Evolutionary conservation across 148 eudicot species (phyloP).

Genomic region (Rhododendron vialii): DNA sequence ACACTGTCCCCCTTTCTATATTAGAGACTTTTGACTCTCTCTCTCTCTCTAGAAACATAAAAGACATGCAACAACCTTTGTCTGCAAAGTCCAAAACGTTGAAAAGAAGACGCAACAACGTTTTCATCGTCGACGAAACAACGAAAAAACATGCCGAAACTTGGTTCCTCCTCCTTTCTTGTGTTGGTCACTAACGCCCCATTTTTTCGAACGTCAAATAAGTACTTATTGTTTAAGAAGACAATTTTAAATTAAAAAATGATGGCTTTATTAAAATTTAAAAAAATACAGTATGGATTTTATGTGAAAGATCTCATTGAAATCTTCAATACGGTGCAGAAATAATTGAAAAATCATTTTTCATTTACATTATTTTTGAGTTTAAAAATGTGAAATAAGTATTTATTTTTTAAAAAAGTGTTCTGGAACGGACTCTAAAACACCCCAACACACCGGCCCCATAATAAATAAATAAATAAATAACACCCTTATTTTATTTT

Average conservation of each 20-base stretch:
- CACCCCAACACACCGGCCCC: not conserved
- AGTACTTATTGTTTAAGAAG: too few species aligned
- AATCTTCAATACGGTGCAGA: too few species aligned
- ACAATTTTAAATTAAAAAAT: too few species aligned
- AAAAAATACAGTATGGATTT: too few species aligned
- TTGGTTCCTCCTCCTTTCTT: not conserved
- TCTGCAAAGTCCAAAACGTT: conserved; percentile 1
- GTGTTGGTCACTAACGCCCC: not conserved
- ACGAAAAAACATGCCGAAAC: not conserved
- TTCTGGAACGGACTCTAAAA: too few species aligned
- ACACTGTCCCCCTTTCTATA: not conserved
- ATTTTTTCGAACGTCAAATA: too few species aligned
- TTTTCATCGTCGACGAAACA: conserved; percentile 5
- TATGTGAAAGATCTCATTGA: too few species aligned
- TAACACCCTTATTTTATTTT: not conserved
- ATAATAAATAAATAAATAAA: not conserved
- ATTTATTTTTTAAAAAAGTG: too few species aligned
- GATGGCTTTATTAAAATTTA: too few species aligned
- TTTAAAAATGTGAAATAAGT: too few species aligned
- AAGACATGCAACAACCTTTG: conserved; percentile 1
- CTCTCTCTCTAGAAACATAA: not conserved
- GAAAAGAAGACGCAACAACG: conserved; percentile 1
- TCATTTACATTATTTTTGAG: too few species aligned
- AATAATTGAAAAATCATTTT: too few species aligned
- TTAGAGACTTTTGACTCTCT: not conserved